Evolutionary conservation across 192 early-diverging fungal genomes (phyloP), one percentile per base, ranked within the genome.

Genomic region (Coemansia guatemalensis): DNA sequence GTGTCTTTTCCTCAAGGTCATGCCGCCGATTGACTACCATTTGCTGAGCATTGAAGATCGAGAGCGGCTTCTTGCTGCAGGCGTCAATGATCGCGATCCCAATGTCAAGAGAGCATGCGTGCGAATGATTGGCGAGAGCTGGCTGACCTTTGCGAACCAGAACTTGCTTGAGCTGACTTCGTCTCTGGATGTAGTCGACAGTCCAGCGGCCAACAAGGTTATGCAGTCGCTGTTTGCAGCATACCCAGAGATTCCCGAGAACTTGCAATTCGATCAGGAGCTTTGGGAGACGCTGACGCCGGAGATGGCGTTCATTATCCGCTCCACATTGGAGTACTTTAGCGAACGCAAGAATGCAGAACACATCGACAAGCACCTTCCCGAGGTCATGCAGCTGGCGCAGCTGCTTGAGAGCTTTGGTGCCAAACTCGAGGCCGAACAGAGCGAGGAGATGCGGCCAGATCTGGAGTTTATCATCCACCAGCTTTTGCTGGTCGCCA

Each of bases 11-110:
- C 60, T 82, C 53, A 89, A 87, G 62, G 84, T 88, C n/a, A 81
- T 88, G 83, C 80, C 85, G 9, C 84, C 87, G 17, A 82, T 92
- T 9, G 89, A 91, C 71, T 90, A 92, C 69, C 83, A 82, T 22
- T 54, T 85, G 49, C 67, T 96, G 9, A 85, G 85, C 18, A 84
- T 88, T 26, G 85, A 87, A 14, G 86, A 90, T 21, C 83, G 92
- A 20, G 88, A 93, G 49, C 70, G 83, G 47, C 70, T 96, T 33
- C 76, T 95, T 30, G 76, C 84, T 6, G 87, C 83, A 50, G 94
- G 92, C 5, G 73, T 95, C 33, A 88, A 85, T n/a, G 94, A 95
- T 78, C 86, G 91, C 58, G 92, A 95, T 41, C 62, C 83, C 11
- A 70, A 82, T 25, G 93, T 95, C n/a, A 82, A 87, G 54, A 88